Percentiles rank a stretch among this genome's conserved stretches.
These are phyloP conservation scores for Metschnikowia rubicola DNA, from an alignment of 805 yeast species.

Conservation along the genomic window DNA sequence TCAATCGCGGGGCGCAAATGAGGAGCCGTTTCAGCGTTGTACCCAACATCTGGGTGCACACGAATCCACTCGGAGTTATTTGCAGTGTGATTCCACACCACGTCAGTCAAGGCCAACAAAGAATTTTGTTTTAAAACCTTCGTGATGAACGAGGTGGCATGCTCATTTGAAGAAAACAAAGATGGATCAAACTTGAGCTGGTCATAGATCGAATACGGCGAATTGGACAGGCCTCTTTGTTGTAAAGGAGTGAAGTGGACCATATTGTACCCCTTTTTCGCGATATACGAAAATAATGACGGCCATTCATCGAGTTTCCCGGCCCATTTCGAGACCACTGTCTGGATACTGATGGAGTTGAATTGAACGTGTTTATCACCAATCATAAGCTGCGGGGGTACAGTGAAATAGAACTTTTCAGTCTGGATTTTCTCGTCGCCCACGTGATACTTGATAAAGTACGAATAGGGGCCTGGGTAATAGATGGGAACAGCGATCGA, in stretches of 20 bases:
- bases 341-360: slow-evolving; percentile 76
- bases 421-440: slow-evolving; percentile 40
- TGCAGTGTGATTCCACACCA: slow-evolving; percentile 94
- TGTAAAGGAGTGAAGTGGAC: slow-evolving; percentile 94
- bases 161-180: slow-evolving; percentile 51
- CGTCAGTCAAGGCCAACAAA: slow-evolving; percentile 80
- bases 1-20: slow-evolving; percentile 83
- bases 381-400: slow-evolving; percentile 69
- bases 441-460: slow-evolving; percentile 57
- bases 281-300: slow-evolving; percentile 54
- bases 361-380: slow-evolving; percentile 59
- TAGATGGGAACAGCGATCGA: slow-evolving; percentile 57
- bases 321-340: slow-evolving; percentile 89
- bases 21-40: slow-evolving; percentile 83
- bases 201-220: slow-evolving; percentile 90
- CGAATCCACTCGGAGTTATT: slow-evolving; percentile 82
- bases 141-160: slow-evolving; percentile 51
- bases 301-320: slow-evolving; percentile 72
- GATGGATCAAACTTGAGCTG: slow-evolving; percentile 74
- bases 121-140: slow-evolving; percentile 51
- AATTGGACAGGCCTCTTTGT: slow-evolving; percentile 81
- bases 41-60: slow-evolving; percentile 88
- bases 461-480: slow-evolving; percentile 77
- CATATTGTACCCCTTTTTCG: slow-evolving; percentile 87
- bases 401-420: slow-evolving; percentile 66